phyloP scores from a whole-genome alignment of 345 rosid species.

The Lepidium africanum region DNA sequence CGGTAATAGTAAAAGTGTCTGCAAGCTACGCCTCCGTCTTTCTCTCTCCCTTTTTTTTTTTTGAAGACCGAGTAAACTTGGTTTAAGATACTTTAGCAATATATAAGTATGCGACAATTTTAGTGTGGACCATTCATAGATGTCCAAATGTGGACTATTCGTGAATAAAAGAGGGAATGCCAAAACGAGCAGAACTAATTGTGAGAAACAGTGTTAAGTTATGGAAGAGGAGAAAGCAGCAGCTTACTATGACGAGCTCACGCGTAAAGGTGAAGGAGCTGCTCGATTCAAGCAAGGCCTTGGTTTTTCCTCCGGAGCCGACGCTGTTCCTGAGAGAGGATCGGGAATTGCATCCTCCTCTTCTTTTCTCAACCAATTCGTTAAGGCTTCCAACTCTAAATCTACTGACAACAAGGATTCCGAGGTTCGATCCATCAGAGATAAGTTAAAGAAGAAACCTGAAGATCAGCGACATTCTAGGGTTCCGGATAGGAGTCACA shows the following conservation, averaged over 20 bases:
- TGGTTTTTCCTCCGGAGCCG: conserved; percentile 54
- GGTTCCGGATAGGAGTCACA: conserved; percentile 28
- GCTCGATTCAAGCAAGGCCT: conserved; percentile 97
- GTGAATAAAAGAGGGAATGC: not conserved
- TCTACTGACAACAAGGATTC: conserved; percentile 45
- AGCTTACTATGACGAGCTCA: conserved; percentile 78
- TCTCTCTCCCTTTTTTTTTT: too few species aligned
- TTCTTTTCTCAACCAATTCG: conserved; percentile 64
- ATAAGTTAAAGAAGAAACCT: conserved; percentile 54
- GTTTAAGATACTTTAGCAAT: too few species aligned
- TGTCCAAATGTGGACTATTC: too few species aligned
- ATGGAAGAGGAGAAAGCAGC: conserved; percentile 84
- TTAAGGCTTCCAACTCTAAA: conserved; percentile 61
- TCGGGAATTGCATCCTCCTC: conserved; percentile 49
- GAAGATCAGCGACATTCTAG: conserved; percentile 20
- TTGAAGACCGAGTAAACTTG: too few species aligned
- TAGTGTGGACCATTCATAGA: too few species aligned
- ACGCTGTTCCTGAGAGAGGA: conserved; percentile 38
- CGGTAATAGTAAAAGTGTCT: too few species aligned
- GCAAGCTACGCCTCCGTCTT: too few species aligned
- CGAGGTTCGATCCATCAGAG: conserved; percentile 57
- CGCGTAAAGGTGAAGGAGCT: conserved; percentile 86
- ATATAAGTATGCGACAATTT: too few species aligned
- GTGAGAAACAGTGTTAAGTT: not conserved
- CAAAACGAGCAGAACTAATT: not conserved